Base-by-base conservation (phyloP, 768 basidiomycete species). In the Mycena polygramma region DNA sequence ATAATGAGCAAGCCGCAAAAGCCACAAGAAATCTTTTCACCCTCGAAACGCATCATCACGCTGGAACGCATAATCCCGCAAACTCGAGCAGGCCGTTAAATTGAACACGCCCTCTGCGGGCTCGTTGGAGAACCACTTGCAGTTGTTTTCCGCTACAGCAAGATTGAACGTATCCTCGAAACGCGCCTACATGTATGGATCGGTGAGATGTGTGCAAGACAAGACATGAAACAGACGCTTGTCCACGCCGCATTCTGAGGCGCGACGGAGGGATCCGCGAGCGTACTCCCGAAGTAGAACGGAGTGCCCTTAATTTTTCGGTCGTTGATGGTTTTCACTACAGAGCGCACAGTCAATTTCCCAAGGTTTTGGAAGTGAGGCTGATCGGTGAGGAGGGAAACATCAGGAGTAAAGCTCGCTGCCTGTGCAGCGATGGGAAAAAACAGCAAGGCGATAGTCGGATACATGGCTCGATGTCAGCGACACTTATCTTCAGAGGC, bases 71-170 rank as follows among this genome's bases (percentile, higher is more conserved):
- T 51, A 73, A 54, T 69, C 30, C 20, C 72, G 36, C 19, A 73
- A 51, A 39, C 55, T 58, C 22, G 52, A 2, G 52, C 72, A 73
- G 7, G 72, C 68, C 26, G 72, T 69, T 35, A 73, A 55, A 63
- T 73, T 73, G 65, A 73, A 73, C 20, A 70, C 64, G 17, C 72
- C 72, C 14, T 53, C 52, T 22, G 43, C 49, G 7, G 72, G 72
- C 35, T 73, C 72, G 13, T 69, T 73, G 17, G 72, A 69, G 35
- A 73, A 69, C 72, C 72, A 73, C 51, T 73, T 73, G 61, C 72
- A 73, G 51, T 73, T 45, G 48, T 73, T 73, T 52, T 73, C 72
- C 7, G 72, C 72, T 7, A 73, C 72, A 0, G 60, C 60, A 14
- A 73, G 61, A 41, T 73, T 73, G 60, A 65, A 73, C 41, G 72